A percentile compares a stretch with the other conserved stretches of the same genome.
Evolutionary conservation across 2,329 filamentous ascomycete genomes (phyloP).

Genomic region (Ampelomyces quisqualis): DNA sequence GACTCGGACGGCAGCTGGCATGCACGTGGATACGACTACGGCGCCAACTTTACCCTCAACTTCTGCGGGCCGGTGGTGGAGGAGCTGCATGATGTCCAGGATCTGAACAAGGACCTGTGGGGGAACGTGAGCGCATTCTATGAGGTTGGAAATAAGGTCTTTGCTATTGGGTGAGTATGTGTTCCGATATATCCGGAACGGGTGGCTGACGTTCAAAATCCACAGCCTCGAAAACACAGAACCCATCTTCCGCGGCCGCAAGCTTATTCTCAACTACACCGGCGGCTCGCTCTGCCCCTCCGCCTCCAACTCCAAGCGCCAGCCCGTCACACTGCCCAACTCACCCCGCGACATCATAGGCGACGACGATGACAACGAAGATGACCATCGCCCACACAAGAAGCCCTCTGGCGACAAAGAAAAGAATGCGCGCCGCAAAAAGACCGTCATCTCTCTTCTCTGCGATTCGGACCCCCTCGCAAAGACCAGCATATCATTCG

Average conservation of each 20-base stretch:
- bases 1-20: conserved; percentile 62
- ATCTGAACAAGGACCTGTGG: conserved; percentile 63
- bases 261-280: conserved; percentile 57
- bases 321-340: conserved; percentile 26
- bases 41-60: conserved; percentile 80
- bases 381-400: conserved; percentile 39
- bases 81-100: conserved; percentile 61
- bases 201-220: no score
- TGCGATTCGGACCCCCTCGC: conserved; percentile 81
- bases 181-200: no score
- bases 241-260: conserved; percentile 64
- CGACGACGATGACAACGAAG: conserved; percentile 40
- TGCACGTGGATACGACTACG: conserved; percentile 73
- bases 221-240: conserved; percentile 57
- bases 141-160: conserved; percentile 62
- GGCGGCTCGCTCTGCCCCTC: conserved; percentile 52
- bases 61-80: conserved; percentile 77
- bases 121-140: conserved; percentile 80
- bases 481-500: conserved; percentile 74
- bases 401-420: conserved; percentile 51
- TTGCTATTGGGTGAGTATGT: conserved; percentile 75
- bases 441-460: conserved; percentile 86
- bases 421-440: conserved; percentile 62
- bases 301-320: conserved; percentile 26
- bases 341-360: conserved; percentile 45